These are phyloP conservation scores for Fusarium dlaminii DNA, from an alignment of 2,329 filamentous ascomycete species.

Conservation along the genomic window DNA sequence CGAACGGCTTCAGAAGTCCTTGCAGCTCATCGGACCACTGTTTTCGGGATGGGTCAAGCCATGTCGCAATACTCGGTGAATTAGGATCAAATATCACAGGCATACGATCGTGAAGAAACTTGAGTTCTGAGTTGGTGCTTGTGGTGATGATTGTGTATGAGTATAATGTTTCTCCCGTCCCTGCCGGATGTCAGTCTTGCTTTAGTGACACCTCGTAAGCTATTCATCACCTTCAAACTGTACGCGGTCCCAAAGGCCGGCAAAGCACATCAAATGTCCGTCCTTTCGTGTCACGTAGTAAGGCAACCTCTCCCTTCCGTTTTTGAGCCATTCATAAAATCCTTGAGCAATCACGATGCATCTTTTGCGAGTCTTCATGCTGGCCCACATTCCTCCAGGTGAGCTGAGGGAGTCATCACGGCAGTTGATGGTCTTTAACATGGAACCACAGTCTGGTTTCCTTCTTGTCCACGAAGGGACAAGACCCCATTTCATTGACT, in stretches of 20 bases:
- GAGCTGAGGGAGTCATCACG: constrained; percentile 84
- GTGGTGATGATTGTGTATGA: constrained; percentile 97
- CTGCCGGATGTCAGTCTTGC: constrained; percentile 9
- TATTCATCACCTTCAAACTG: constrained; percentile 73
- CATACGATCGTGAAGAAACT: constrained; percentile 94
- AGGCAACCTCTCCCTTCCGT: constrained; percentile 80
- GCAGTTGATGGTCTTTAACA: constrained; percentile 94
- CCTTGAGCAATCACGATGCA: constrained; percentile 90
- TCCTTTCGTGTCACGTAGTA: constrained; percentile 87
- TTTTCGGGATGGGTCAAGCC: constrained; percentile 78
- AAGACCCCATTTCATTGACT: constrained; percentile 96
- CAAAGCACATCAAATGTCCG: constrained; percentile 85
- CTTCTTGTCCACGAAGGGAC: constrained; percentile 94
- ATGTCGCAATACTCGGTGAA: constrained; percentile 73
- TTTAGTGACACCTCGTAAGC: neutral
- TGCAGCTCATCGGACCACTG: constrained; percentile 86
- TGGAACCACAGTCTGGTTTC: constrained; percentile 77
- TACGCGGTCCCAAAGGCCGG: constrained; percentile 91
- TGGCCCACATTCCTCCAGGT: constrained; percentile 86
- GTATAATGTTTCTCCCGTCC: constrained; percentile 72
- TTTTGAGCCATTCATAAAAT: constrained; percentile 96
- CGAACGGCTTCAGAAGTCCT: constrained; percentile 78
- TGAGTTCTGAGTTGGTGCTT: constrained; percentile 81
- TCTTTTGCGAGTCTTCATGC: constrained; percentile 88
- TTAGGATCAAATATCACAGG: constrained; percentile 87